phyloP scores from a whole-genome alignment of 2,329 filamentous ascomycete species.

The Capronia americana region DNA sequence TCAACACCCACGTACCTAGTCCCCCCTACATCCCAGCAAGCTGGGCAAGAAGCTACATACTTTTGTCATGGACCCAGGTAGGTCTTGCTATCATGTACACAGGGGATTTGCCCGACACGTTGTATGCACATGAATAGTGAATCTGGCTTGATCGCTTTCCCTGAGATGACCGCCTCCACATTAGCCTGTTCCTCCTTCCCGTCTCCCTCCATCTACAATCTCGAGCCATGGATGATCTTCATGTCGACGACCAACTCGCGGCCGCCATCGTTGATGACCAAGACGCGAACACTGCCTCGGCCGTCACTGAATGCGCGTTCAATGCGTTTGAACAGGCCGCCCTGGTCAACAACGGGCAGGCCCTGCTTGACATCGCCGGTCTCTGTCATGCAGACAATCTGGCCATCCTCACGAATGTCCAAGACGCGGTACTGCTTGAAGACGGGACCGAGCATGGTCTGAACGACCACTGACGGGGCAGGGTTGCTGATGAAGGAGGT shows the following conservation, averaged over 20 bases:
- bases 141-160: not conserved
- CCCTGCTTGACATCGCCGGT: constrained; percentile 98
- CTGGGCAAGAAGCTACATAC: constrained; percentile 10
- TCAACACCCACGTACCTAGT: constrained; percentile 3
- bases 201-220: constrained; percentile 56
- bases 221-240: constrained; percentile 89
- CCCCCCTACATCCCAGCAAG: not conserved
- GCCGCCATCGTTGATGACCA: constrained; percentile 92
- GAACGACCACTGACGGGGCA: constrained; percentile 91
- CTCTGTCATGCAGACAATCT: constrained; percentile 97
- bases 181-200: not conserved
- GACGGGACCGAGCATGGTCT: constrained; percentile 98
- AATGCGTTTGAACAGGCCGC: constrained; percentile 81
- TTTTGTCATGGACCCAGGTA: constrained; percentile 6
- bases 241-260: constrained; percentile 97
- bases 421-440: constrained; percentile 99
- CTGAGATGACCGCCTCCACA: constrained; percentile 2
- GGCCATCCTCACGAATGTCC: constrained; percentile 84
- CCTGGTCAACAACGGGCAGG: constrained; percentile 93
- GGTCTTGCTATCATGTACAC: constrained; percentile 14
- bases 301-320: constrained; percentile 85
- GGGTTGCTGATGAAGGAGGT: constrained; percentile 97
- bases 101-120: not conserved
- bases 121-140: constrained; percentile 2
- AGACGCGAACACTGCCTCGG: constrained; percentile 89